Conservation (phyloP, 1,284 basidiomycete species). For the Leccinum ponderosum region DNA sequence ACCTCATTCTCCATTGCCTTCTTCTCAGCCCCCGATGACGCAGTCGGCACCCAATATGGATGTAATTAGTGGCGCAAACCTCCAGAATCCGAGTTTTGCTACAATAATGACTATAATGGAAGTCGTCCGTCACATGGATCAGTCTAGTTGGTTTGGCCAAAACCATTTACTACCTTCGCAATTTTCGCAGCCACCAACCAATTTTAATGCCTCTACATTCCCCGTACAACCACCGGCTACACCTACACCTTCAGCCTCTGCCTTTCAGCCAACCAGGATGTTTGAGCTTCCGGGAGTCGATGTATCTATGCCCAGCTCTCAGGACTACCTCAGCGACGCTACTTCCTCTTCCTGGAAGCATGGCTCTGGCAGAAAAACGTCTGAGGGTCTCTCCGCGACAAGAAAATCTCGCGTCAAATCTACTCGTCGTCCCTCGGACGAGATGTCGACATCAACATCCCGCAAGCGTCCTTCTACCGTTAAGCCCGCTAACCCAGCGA, state of each 20-base stretch:
- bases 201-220: conserved; percentile 4
- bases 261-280: not conserved
- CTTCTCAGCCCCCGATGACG: conserved; percentile 15
- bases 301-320: conserved; percentile 8
- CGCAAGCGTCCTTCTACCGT: conserved; percentile 24
- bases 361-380: conserved; percentile 5
- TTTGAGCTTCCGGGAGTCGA: conserved; percentile 1
- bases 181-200: conserved; percentile 15
- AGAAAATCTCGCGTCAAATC: conserved; percentile 7
- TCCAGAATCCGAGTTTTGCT: conserved; percentile 24
- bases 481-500: conserved; percentile 20
- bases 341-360: conserved; percentile 10
- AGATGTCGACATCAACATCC: conserved; percentile 14
- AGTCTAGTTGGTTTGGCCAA: conserved; percentile 21
- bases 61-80: conserved; percentile 17
- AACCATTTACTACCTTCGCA: conserved; percentile 22
- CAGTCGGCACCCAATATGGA: conserved; percentile 12
- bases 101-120: conserved; percentile 36
- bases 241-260: conserved; percentile 7
- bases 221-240: conserved; percentile 8
- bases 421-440: conserved; percentile 5
- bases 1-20: conserved; percentile 16
- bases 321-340: conserved; percentile 1
- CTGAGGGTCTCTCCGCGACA: conserved; percentile 10
- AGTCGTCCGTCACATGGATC: conserved; percentile 33